Base-by-base conservation (phyloP, 2,329 filamentous ascomycete genomes). In the Cladosporium colombiae region DNA sequence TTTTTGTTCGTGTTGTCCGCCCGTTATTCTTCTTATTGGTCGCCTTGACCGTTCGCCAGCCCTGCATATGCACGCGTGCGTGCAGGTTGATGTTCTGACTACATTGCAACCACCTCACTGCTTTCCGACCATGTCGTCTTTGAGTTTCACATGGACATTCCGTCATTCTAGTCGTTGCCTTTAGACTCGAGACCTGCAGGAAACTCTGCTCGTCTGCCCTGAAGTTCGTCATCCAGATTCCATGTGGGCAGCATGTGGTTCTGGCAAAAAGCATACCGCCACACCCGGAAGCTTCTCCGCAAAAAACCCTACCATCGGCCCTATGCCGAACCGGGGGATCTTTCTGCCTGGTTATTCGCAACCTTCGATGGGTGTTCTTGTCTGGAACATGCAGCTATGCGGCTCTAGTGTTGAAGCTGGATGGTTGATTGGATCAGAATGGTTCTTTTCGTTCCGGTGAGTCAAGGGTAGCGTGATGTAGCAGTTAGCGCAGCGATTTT, bases 231-330 rank as follows among this genome's bases (percentile, higher is more conserved):
- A 55, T 29, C 27, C 52, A 55, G 29, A 55, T 10, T n/a, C 10
- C 53, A 35, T 53, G 49, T 16, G 40, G 40, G 10, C 37, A 29
- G 49, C 49, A 35, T 35, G 33, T 35, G 33, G 33, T 14, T 35
- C 33, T 35, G 13, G 13, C 3, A 29, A 14, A 58, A 58, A 58
- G 55, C 37, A 59, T 46, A 31, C 33, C 56, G 56, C 35, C 56
- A 40, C 56, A 59, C 33, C 56, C 56, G 33, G 25, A 59, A 40
- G 56, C 37, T 46, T 44, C 56, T 59, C 56, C 56, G 37, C 56
- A 27, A 13, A 57, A n/a, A 57, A 10, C 31, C 29, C 33, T 23
- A n/a, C 55, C 53, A 8, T 14, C 23, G 1, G 25, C 14, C 23
- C 25, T 46, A 59, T 46, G 56, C 56, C 56, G 56, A 59, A 44